A percentile compares a stretch with the other conserved stretches of the same genome.
Conservation (phyloP, 2,329 filamentous ascomycete genomes). For the Botryotinia convoluta region DNA sequence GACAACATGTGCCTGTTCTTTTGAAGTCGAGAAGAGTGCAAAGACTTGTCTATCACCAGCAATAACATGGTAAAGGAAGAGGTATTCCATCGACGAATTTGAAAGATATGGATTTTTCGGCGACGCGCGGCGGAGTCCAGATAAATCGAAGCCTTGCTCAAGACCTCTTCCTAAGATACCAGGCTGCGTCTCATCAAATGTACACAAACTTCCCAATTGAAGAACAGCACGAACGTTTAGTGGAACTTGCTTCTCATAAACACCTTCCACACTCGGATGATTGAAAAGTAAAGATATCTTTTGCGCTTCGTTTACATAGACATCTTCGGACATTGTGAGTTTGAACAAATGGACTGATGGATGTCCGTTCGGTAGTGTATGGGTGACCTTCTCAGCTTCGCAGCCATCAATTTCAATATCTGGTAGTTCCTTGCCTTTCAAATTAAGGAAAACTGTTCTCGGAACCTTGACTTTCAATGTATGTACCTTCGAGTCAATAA, state of each 20-base stretch:
- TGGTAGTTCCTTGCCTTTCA: conserved; percentile 83
- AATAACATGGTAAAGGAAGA: conserved; percentile 90
- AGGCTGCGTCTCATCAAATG: conserved; percentile 85
- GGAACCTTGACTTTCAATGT: conserved; percentile 84
- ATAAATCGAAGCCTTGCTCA: conserved; percentile 89
- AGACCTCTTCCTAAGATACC: conserved; percentile 90
- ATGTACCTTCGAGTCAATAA: conserved; percentile 93
- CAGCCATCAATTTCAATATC: conserved; percentile 85
- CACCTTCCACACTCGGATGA: conserved; percentile 91
- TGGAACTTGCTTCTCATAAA: conserved; percentile 93
- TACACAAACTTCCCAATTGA: conserved; percentile 85
- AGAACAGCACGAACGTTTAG: conserved; percentile 83
- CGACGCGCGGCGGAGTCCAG: conserved; percentile 65
- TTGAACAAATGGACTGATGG: conserved; percentile 93
- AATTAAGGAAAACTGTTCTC: conserved; percentile 84
- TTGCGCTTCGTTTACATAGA: conserved; percentile 79
- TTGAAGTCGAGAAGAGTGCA: conserved; percentile 83
- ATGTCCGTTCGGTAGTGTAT: conserved; percentile 92
- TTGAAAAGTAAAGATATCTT: conserved; percentile 83
- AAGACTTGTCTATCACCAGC: conserved; percentile 91
- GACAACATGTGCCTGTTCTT: conserved; percentile 77
- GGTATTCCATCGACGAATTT: conserved; percentile 71
- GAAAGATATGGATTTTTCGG: conserved; percentile 73
- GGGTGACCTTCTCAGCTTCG: conserved; percentile 86
- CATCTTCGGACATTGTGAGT: conserved; percentile 82